Conservation (phyloP, 164 flowering plant species). For the Stephania japonica region DNA sequence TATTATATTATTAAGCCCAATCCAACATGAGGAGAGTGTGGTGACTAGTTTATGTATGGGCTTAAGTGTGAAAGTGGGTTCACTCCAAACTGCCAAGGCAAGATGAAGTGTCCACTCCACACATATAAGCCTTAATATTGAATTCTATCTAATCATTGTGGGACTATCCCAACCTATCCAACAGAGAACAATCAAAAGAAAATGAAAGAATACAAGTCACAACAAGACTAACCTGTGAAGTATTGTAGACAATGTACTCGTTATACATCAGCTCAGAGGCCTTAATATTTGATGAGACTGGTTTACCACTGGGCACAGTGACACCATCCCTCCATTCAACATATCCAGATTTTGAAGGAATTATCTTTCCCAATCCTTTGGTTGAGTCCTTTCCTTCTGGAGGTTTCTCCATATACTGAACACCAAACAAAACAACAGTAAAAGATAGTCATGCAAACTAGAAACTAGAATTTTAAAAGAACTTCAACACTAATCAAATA, state of each 20-base stretch:
- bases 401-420: conserved; percentile 82
- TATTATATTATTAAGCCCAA: no score
- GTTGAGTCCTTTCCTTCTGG: conserved; percentile 94
- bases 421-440: no score
- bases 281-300: conserved; percentile 62
- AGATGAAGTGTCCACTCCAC: no score
- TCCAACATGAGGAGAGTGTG: no score
- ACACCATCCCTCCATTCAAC: conserved; percentile 78
- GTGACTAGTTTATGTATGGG: no score
- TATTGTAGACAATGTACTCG: conserved; percentile 84
- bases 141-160: no score
- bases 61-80: no score
- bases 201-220: neutral
- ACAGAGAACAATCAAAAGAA: neutral
- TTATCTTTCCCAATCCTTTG: conserved; percentile 83
- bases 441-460: no score
- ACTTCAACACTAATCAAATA: neutral
- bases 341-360: conserved; percentile 60
- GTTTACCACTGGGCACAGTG: conserved; percentile 90
- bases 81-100: no score
- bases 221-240: conserved; percentile 65
- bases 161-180: no score
- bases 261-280: conserved; percentile 88
- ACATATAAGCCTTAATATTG: no score
- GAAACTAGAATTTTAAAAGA: neutral